Conservation (phyloP, 2,329 filamentous ascomycete species). For the Botrytis medusae region DNA sequence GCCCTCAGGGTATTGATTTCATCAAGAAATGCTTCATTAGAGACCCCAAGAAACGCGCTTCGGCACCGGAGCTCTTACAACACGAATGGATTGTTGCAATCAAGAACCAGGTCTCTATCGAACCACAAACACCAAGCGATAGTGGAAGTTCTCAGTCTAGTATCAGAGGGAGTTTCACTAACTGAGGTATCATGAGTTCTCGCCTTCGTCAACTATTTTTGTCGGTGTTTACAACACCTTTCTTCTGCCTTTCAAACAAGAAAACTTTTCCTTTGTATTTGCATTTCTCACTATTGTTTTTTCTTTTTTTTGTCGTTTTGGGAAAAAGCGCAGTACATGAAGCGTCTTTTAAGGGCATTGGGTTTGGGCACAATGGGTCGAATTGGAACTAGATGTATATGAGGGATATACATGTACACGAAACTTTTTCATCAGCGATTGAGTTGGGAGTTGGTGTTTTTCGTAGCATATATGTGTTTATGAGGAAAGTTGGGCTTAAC, state of each 20-base stretch:
- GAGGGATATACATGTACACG: constrained; percentile 4
- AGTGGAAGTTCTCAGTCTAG: constrained; percentile 33
- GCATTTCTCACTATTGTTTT: neutral
- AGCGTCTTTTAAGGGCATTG: constrained; percentile 9
- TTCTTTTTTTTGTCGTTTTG: neutral
- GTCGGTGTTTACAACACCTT: neutral
- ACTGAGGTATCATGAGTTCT: neutral
- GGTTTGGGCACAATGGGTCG: constrained; percentile 7
- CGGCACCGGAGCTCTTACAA: constrained; percentile 84
- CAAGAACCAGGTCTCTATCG: constrained; percentile 59
- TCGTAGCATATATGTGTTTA: constrained; percentile 8
- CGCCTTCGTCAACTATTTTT: neutral
- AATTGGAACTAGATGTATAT: constrained; percentile 10
- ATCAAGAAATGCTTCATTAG: constrained; percentile 81
- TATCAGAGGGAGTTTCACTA: constrained; percentile 30
- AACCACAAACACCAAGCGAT: constrained; percentile 63
- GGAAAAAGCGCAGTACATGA: constrained; percentile 17
- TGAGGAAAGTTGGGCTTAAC: constrained; percentile 1
- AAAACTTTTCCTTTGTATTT: neutral
- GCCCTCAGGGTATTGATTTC: constrained; percentile 82
- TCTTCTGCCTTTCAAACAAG: neutral
- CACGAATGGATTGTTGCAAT: constrained; percentile 85
- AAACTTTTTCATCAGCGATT: constrained; percentile 11
- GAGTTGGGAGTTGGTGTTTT: constrained; percentile 9
- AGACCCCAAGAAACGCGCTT: constrained; percentile 75